A percentile compares a stretch with the other conserved stretches of the same genome.
phyloP scores from a whole-genome alignment of 345 rosid species.

The Salix koriyanagi region DNA sequence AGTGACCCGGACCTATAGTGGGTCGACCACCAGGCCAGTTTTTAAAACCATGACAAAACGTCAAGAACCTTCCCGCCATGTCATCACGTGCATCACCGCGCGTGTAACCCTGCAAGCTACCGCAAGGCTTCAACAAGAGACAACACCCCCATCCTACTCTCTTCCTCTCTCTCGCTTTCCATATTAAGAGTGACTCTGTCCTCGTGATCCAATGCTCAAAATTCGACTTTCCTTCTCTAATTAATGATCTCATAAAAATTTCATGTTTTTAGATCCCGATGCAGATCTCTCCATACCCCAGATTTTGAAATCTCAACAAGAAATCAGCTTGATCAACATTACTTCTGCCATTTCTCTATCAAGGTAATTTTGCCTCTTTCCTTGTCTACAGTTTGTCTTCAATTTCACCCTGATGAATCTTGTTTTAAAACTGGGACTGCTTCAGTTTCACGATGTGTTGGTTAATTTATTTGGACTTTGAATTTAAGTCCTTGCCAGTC shows the following conservation, averaged over 20 bases:
- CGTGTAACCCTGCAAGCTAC: constrained; percentile 9
- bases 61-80: constrained; percentile 12
- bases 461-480: not conserved
- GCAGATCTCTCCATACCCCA: not conserved
- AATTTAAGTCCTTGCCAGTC: not conserved
- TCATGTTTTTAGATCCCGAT: not conserved
- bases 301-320: not conserved
- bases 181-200: not conserved
- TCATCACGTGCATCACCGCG: constrained; percentile 8
- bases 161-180: not conserved
- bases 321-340: not conserved
- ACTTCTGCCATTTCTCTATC: not conserved
- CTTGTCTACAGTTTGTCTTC: too few relatives aligned
- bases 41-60: too few relatives aligned
- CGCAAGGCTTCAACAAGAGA: constrained; percentile 4
- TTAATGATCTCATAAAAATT: not conserved
- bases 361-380: not conserved
- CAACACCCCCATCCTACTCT: not conserved
- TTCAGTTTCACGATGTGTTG: not conserved
- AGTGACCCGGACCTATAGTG: too few relatives aligned
- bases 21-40: too few relatives aligned
- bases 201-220: not conserved
- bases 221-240: not conserved
- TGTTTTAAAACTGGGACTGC: not conserved
- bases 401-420: not conserved